Percentiles rank a stretch among this genome's conserved stretches.
These are phyloP conservation scores for Allantophomopsis cytisporea DNA, from an alignment of 2,329 filamentous ascomycete genomes.

Conservation along the genomic window DNA sequence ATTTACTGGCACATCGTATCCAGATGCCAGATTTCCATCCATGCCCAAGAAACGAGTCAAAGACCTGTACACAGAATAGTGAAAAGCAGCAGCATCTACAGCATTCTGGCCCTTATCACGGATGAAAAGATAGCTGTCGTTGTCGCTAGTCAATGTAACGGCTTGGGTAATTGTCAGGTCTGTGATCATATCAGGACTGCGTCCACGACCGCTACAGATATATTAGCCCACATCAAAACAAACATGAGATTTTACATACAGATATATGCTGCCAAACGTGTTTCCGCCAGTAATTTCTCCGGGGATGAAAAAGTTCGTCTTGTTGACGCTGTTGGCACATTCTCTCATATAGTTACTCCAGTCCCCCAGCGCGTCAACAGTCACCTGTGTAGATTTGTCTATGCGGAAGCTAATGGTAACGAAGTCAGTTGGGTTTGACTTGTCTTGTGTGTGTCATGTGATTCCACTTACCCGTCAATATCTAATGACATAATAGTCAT, in stretches of 20 bases:
- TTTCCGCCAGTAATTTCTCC: conserved; percentile 52
- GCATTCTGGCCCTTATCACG: conserved; percentile 36
- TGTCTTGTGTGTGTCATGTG: too few species aligned
- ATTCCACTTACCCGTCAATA: conserved; percentile 39
- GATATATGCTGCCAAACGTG: conserved; percentile 41
- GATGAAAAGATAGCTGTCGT: conserved; percentile 14
- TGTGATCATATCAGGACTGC: conserved; percentile 27
- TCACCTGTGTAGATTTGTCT: conserved; percentile 52
- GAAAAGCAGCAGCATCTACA: conserved; percentile 45
- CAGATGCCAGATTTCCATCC: conserved; percentile 25
- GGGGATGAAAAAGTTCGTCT: conserved; percentile 48
- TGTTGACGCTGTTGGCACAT: conserved; percentile 41
- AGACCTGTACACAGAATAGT: conserved; percentile 48
- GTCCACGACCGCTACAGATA: conserved; percentile 35
- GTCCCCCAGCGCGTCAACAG: conserved; percentile 43
- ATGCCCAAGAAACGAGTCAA: conserved; percentile 46
- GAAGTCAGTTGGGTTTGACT: too few species aligned
- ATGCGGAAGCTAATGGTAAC: conserved; percentile 25
- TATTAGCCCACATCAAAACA: too few species aligned
- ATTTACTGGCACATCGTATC: conserved; percentile 33
- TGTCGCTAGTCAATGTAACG: conserved; percentile 3
- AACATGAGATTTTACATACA: neutral
- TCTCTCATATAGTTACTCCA: conserved; percentile 41
- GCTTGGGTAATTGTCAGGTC: conserved; percentile 12
- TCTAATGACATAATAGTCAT: conserved; percentile 46